Conservation (phyloP, 176 grass and related monocot species). For the Pontederia paniculata region DNA sequence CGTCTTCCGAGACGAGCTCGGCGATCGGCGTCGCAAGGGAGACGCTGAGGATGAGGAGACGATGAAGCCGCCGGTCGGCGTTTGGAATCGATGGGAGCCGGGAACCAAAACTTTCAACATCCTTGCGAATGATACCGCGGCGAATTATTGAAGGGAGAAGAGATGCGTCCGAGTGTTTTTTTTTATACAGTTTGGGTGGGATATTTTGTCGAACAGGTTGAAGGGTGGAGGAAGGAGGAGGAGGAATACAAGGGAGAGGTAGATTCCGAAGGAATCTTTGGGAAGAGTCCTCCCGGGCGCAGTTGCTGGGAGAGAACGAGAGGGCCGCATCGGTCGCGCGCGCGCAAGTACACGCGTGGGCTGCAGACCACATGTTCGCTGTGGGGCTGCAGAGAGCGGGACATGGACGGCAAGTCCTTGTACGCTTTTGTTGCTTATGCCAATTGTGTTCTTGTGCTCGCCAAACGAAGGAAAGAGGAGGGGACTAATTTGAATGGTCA, state of each 20-base stretch:
- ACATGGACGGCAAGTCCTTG: too few relatives aligned
- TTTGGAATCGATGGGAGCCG: slow-evolving; percentile 31
- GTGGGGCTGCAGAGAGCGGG: too few relatives aligned
- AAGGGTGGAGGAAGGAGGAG: slow-evolving; percentile 6
- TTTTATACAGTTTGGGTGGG: slow-evolving; percentile 30
- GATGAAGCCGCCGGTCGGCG: slow-evolving; percentile 24
- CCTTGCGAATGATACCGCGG: not conserved
- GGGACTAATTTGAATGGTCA: too few relatives aligned
- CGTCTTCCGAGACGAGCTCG: slow-evolving; percentile 28
- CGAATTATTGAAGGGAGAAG: slow-evolving; percentile 1
- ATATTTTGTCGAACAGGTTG: slow-evolving; percentile 70
- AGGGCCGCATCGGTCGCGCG: not conserved
- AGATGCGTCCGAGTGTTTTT: not conserved
- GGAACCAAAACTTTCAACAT: slow-evolving; percentile 62
- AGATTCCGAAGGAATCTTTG: not conserved
- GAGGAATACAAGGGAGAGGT: not conserved
- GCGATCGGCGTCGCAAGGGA: slow-evolving; percentile 1
- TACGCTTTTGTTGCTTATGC: too few relatives aligned
- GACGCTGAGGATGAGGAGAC: slow-evolving; percentile 39
- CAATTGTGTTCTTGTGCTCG: too few relatives aligned
- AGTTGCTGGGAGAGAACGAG: not conserved
- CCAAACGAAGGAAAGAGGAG: too few relatives aligned
- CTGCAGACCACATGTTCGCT: slow-evolving; percentile 7
- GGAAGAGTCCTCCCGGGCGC: not conserved
- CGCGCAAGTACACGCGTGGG: not conserved